Evolutionary conservation across 805 yeast genomes (phyloP), one percentile per base, ranked within the genome.

Genomic region (Wickerhamomyces bovis): DNA sequence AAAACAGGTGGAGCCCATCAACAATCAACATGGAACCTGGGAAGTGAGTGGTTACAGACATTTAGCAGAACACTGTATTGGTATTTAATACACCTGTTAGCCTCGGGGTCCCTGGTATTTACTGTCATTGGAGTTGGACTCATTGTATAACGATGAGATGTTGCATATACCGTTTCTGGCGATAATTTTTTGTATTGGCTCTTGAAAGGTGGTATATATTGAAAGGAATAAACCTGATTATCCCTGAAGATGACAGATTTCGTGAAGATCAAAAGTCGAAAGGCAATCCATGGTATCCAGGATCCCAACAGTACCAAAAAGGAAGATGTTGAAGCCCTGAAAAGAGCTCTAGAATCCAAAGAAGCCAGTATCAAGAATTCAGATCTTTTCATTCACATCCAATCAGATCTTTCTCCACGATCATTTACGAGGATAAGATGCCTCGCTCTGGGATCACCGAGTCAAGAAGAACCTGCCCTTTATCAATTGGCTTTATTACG

Each of bases 381-480:
- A 3, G 33, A 25, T 1, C 58, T 70, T 49, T 64, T 66, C 44
- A n/a, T 47, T 9, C 59, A 63, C 18, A 45, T 71, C 8, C 23
- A 45, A 2, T 44, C 53, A 6, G 39, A 53, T 0, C 43, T 69
- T 7, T 44, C 47, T 4, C 31, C 38, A 2, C 30, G 10, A 4
- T 16, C 43, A 6, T 51, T 68, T 11, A 50, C 44, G 2, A 53
- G 48, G 23, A 71, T 86, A 50, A 67, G 89, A 54, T 85, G 92
- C 55, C 62, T 86, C 26, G 95, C 92, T 0, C 65, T 86, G 19
- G 95, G 95, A 0, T 71, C 80, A 6, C 85, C 88, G 4, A 62
- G 75, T 13, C 75, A 75, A 7, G 82, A 78, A 45, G 61, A 57
- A n/a, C 75, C 77, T 21, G 84, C 92, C 2, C 64, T 78, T 38